These are phyloP conservation scores for Nymphaea thermarum DNA, from an alignment of 164 flowering plant species.

Conservation along the genomic window DNA sequence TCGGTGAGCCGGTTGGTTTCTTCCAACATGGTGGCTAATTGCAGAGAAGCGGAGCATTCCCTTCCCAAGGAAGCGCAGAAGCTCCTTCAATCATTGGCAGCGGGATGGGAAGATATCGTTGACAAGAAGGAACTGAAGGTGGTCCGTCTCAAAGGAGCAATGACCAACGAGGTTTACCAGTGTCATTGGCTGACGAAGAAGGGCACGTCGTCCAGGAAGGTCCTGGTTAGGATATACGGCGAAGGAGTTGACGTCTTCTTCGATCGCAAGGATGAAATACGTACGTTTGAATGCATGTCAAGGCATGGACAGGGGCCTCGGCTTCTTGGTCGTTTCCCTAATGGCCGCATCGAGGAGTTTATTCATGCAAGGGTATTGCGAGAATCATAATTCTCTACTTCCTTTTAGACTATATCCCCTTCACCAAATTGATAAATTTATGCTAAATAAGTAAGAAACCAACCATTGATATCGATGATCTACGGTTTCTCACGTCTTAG, in stretches of 20 bases:
- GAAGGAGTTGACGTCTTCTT: slow-evolving; percentile 81
- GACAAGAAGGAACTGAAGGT: slow-evolving; percentile 46
- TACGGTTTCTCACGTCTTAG: too few species aligned
- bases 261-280: slow-evolving; percentile 51
- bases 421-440: too few species aligned
- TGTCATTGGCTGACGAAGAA: slow-evolving; percentile 56
- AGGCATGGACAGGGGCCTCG: slow-evolving; percentile 73
- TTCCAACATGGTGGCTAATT: neutral
- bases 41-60: slow-evolving; percentile 8
- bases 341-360: slow-evolving; percentile 78
- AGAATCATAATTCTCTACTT: neutral
- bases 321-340: slow-evolving; percentile 49
- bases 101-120: slow-evolving; percentile 43
- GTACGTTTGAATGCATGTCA: slow-evolving; percentile 72
- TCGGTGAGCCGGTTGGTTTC: neutral
- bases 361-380: slow-evolving; percentile 62
- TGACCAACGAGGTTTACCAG: slow-evolving; percentile 80
- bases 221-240: slow-evolving; percentile 68
- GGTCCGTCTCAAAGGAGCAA: slow-evolving; percentile 62
- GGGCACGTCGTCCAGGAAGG: slow-evolving; percentile 30
- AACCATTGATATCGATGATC: too few species aligned
- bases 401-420: neutral
- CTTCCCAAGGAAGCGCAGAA: slow-evolving; percentile 46
- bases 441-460: too few species aligned
- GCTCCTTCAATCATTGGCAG: slow-evolving; percentile 42